Evolutionary conservation across 1,139 yeast species (phyloP).

Genomic region (Yamadazyma buinensis): DNA sequence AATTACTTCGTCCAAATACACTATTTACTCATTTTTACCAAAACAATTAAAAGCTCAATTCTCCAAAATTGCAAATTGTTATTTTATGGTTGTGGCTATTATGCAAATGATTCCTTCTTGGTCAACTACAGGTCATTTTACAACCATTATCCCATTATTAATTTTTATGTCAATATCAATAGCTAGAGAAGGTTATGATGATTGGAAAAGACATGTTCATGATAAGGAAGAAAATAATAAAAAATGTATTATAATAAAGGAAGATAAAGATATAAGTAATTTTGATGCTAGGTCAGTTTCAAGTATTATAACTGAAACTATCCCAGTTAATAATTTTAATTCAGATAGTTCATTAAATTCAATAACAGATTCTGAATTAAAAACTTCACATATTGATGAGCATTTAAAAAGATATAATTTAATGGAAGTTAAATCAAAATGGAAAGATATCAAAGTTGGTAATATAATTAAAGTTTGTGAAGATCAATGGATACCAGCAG

Average conservation of each 20-base stretch:
- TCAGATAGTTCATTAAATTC: not conserved
- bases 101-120: conserved; percentile 95
- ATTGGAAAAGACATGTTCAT: conserved; percentile 79
- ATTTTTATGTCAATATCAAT: conserved; percentile 89
- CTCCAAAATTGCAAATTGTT: conserved; percentile 84
- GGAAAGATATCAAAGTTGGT: conserved; percentile 85
- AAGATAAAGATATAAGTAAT: conserved; percentile 22
- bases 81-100: conserved; percentile 83
- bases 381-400: conserved; percentile 14
- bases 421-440: conserved; percentile 37
- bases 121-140: conserved; percentile 97
- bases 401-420: conserved; percentile 30
- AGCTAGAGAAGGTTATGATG: conserved; percentile 91
- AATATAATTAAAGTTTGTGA: conserved; percentile 68
- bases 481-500: conserved; percentile 95
- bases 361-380: not conserved
- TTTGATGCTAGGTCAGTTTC: conserved; percentile 37
- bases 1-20: conserved; percentile 86
- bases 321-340: conserved; percentile 12
- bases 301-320: conserved; percentile 37
- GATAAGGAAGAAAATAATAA: conserved; percentile 84
- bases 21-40: conserved; percentile 77
- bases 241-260: conserved; percentile 39
- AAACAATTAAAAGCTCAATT: conserved; percentile 87
- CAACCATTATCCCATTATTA: conserved; percentile 85